Evolutionary conservation across 257 asterid species (phyloP).

Genomic region (Fraxinus cuspidata): DNA sequence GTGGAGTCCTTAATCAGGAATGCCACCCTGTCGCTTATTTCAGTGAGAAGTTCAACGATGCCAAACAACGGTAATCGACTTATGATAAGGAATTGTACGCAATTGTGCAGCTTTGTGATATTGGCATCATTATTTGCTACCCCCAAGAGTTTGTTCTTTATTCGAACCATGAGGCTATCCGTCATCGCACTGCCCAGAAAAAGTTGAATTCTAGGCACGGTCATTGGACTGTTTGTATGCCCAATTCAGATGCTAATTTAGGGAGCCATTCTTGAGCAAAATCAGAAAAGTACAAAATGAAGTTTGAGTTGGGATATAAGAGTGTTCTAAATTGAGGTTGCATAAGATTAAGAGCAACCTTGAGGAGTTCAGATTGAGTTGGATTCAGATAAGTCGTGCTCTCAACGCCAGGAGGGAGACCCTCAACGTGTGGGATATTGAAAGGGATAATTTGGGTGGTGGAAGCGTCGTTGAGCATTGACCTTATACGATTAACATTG

Average conservation of each 20-base stretch:
- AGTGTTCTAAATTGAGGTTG: slow-evolving; percentile 44
- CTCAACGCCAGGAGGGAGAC: slow-evolving; percentile 48
- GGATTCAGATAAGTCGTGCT: slow-evolving; percentile 45
- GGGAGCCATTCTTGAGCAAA: slow-evolving; percentile 65
- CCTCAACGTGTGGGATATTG: slow-evolving; percentile 44
- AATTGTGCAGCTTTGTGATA: too few relatives aligned
- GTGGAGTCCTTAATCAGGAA: too few relatives aligned
- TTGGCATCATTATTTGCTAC: too few relatives aligned
- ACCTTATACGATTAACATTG: slow-evolving; percentile 36
- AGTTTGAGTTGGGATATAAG: slow-evolving; percentile 37
- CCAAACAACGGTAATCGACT: too few relatives aligned
- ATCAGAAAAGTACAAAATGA: slow-evolving; percentile 57
- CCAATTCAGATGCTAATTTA: slow-evolving; percentile 38
- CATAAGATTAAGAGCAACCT: slow-evolving; percentile 47
- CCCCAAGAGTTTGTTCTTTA: too few relatives aligned
- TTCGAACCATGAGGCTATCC: too few relatives aligned
- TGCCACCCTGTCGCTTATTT: too few relatives aligned
- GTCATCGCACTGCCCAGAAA: too few relatives aligned
- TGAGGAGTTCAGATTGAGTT: slow-evolving; percentile 44
- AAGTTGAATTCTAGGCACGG: too few relatives aligned
- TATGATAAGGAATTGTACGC: too few relatives aligned
- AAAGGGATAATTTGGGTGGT: slow-evolving; percentile 39
- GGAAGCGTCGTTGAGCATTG: slow-evolving; percentile 38
- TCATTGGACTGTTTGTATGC: slow-evolving; percentile 47
- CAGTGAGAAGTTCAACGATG: too few relatives aligned